Evolutionary conservation across 768 basidiomycete species (phyloP), one percentile per base, ranked within the genome.

Genomic region (Tubosaeta sp.): DNA sequence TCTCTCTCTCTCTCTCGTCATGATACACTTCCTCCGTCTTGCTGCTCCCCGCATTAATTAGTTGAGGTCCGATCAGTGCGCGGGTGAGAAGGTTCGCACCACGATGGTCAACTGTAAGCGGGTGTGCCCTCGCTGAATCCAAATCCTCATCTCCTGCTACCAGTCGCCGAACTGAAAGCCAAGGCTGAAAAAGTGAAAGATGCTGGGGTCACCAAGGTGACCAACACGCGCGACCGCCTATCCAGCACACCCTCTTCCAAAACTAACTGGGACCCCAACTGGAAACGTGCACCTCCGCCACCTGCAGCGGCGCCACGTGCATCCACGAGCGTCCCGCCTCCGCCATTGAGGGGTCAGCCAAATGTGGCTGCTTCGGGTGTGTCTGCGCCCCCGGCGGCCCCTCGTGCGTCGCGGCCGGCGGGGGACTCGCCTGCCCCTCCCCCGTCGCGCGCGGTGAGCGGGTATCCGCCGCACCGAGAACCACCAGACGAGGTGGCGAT

Each of bases 141-240:
- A 44, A 31, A 22, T 42, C 52, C 51, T 48, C 50, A 53, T 44
- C 41, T 34, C 11, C 43, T 37, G 22, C 44, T 33, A 14, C 37
- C 54, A 84, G 83, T 85, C 52, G 80, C 83, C 50, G 85, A 87
- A 42, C 66, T 88, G 46, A 85, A 85, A 64, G 78, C 78, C 37
- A 82, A 80, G 58, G 86, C 87, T 10, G 65, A 68, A 19, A 82
- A 80, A 51, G 83, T 75, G n/a, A 84, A 84, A 51, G 80, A 81
- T 62, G 74, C 75, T 2, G 69, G 78, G 16, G 74, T 81, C 14
- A 71, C 73, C 52, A 82, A 76, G 61, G 48, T 82, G 48, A 72
- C 77, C 54, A 74, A 74, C 66, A 79, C 82, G 19, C 76, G 75
- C 58, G 85, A 86, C 68, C 74, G 76, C 22, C 76, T 76, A 59